Evolutionary conservation across 2,329 filamentous ascomycete species (phyloP), one percentile per base, ranked within the genome.

Genomic region (Rutstroemia sp.): DNA sequence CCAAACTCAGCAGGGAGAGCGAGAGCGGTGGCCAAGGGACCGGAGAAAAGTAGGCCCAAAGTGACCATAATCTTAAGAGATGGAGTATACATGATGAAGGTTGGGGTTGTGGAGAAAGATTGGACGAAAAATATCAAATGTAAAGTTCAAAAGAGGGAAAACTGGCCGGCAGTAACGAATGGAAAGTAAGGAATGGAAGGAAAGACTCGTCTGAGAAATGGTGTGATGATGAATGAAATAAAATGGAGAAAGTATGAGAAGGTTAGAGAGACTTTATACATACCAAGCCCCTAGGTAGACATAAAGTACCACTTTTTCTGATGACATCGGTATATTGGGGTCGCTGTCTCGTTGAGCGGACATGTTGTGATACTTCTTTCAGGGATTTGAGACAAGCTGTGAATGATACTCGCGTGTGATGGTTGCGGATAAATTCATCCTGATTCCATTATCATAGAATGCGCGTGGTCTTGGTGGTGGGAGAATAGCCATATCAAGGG

Each of bases 11-110:
- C 48, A 38, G 63, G 61, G 27, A 61, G 59, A 21, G 57, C 57
- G 54, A 58, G 56, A 14, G 60, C 64, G 14, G 58, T 59, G 9
- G 61, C 50, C 39, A 68, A 54, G 14, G 66, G 66, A 2, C 58
- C 61, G n/a, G 60, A 59, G 44, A 56, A 64, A 58, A 68, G 57
- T 41, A 68, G 64, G 57, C 65, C 65, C 45, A 67, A 51, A 9
- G 64, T 59, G 45, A 64, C 47, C 54, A 65, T 42, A 30, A 60
- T 59, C 48, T 64, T 63, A 58, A 67, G 57, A 30, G 65, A 66
- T 57, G 52, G 34, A 39, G 65, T 64, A 60, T 67, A 60, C 65
- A 67, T 67, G 51, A 54, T 63, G 60, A 62, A 34, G 30, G 30
- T 34, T 34, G 4, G 30, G 30, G 30, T 34, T 58, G 16, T 54